Base-by-base conservation (phyloP, 345 rosid genomes). In the Diplotaxis tenuifolia region DNA sequence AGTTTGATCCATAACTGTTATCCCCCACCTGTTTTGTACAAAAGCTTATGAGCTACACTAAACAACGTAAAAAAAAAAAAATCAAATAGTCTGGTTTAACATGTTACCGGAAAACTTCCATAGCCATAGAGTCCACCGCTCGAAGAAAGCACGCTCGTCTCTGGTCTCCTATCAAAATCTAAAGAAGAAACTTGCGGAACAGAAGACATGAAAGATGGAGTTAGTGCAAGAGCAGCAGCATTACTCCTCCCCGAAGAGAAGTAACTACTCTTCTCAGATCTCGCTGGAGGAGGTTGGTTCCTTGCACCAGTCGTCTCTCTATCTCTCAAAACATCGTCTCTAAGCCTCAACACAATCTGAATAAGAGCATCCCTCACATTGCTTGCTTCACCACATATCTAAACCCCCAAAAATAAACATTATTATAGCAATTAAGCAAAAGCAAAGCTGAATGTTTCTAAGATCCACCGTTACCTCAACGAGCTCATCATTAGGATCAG, bases 341-440 rank as follows among this genome's bases (percentile, higher is more conserved):
- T 86, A 58, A 92, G 96, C 85, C 99, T 84, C 75, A 95, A 63
- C 70, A 92, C 84, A 66, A 95, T 89, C 71, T 95, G 98, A 65
- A 90, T 82, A 62, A 95, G 88, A 12, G 97, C 99, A 85, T 92
- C 97, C 84, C 94, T 87, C 65, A 95, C 94, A 66, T 55, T 75
- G 53, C 74, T 81, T 71, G 76, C 90, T 76, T 92, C 94, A 65
- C 99, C 99, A 0, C 68, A 69, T 72, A 95, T 84, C 98, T 94
- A 80, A 34, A 23, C 42, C 4, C 0, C 6, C 0, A 56, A 23
- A 12, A 53, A 25, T 25, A 25, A 78, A 50, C 31, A 75, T 14
- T 22, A 29, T 15, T 20, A 4, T 3, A 69, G 31, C 16, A 22
- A 27, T 1, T n/a, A 4, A 42, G 32, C 42, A 16, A 52, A 42